These are phyloP conservation scores for Xylaria cubensis DNA, from an alignment of 495 filamentous ascomycete genomes.

Conservation along the genomic window DNA sequence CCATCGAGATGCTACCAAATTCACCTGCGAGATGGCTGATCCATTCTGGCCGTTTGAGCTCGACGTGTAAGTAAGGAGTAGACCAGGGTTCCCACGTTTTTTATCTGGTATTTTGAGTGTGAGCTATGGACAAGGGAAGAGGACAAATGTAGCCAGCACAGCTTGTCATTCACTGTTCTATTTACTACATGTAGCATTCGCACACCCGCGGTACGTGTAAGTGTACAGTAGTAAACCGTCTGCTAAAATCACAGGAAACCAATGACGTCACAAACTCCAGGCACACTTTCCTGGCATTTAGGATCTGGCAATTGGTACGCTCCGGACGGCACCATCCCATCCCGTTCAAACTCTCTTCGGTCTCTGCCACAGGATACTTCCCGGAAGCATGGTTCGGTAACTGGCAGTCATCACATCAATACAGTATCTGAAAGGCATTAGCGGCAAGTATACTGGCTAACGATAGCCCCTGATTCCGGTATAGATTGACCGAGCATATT, in stretches of 20 bases:
- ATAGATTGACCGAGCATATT: conserved; percentile 5
- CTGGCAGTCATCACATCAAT: conserved; percentile 9
- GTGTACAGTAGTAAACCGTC: not conserved
- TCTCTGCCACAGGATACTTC: not conserved
- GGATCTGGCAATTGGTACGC: not conserved
- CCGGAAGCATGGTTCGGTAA: not conserved
- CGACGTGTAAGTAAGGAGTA: not conserved
- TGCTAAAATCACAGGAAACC: not conserved
- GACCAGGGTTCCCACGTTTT: not conserved
- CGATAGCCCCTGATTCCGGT: conserved; percentile 8
- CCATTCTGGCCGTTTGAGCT: not conserved
- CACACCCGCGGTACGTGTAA: too few relatives aligned
- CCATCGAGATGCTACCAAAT: not conserved
- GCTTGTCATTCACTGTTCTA: not conserved
- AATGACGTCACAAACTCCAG: not conserved
- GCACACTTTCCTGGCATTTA: not conserved
- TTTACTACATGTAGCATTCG: too few relatives aligned
- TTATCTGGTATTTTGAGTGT: not conserved
- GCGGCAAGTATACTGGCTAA: not conserved
- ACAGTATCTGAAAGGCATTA: not conserved
- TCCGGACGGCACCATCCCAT: not conserved
- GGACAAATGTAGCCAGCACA: not conserved
- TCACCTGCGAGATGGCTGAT: not conserved
- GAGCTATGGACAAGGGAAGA: not conserved
- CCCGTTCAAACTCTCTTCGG: not conserved